phyloP scores from a whole-genome alignment of 345 rosid genomes.

The Orychophragmus violaceus region DNA sequence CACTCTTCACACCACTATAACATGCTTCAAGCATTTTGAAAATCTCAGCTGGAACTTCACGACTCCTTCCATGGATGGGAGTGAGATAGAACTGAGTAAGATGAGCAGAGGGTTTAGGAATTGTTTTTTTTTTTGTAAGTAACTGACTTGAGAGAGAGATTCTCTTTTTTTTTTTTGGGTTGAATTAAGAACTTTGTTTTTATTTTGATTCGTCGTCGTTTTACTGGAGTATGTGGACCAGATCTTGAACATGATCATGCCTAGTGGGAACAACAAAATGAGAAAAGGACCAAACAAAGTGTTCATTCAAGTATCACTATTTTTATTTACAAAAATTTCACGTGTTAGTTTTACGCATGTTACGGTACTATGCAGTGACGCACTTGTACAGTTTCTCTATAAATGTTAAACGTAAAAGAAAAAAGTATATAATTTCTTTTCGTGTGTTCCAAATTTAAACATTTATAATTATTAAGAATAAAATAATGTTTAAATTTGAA shows the following conservation, averaged over 20 bases:
- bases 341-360: background rate
- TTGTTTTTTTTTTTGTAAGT: background rate
- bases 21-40: conserved; percentile 18
- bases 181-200: background rate
- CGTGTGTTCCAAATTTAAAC: background rate
- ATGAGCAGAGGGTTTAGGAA: background rate
- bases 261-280: conserved; percentile 8
- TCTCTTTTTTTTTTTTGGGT: background rate
- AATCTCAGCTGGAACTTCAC: background rate
- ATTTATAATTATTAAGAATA: background rate
- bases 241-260: conserved; percentile 10
- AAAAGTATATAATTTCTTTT: background rate
- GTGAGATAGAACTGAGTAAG: background rate
- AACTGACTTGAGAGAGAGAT: conserved; percentile 17
- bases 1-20: conserved; percentile 1
- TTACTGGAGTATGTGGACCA: conserved; percentile 5
- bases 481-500: background rate
- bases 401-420: background rate
- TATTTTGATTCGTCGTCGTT: background rate
- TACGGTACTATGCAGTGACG: background rate
- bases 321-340: background rate
- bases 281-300: conserved; percentile 5
- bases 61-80: background rate
- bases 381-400: background rate
- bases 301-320: background rate